Evolutionary conservation across 2,329 filamentous ascomycete genomes (phyloP).

Genomic region (Xylariaceae sp.): DNA sequence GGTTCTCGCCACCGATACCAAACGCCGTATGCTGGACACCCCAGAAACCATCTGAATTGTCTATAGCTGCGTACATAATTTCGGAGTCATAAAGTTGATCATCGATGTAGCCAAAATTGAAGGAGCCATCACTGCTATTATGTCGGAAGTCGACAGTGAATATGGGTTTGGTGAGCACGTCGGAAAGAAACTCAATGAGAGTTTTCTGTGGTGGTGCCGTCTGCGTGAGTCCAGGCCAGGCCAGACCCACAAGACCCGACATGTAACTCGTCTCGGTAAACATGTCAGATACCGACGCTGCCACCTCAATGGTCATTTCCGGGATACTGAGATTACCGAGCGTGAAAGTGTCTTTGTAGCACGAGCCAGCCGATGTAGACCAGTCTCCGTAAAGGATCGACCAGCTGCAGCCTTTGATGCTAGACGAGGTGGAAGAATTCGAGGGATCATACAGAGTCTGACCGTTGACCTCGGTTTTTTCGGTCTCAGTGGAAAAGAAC

Average conservation of each 20-base stretch:
- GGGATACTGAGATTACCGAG: conserved; percentile 41
- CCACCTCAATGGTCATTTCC: conserved; percentile 46
- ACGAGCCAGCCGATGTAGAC: conserved; percentile 37
- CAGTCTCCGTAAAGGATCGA: conserved; percentile 44
- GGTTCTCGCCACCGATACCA: conserved; percentile 29
- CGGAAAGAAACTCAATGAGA: conserved; percentile 41
- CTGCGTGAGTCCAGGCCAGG: conserved; percentile 41
- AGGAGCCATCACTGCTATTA: conserved; percentile 41
- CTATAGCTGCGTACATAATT: conserved; percentile 44
- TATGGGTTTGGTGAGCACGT: conserved; percentile 37
- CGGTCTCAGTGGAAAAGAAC: conserved; percentile 48
- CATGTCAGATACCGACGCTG: conserved; percentile 37
- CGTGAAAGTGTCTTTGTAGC: conserved; percentile 46
- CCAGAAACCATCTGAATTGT: conserved; percentile 47
- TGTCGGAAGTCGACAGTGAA: conserved; percentile 47
- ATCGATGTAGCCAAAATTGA: conserved; percentile 48
- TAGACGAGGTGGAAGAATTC: conserved; percentile 39
- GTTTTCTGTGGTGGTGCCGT: conserved; percentile 39
- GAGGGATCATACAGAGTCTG: conserved; percentile 39
- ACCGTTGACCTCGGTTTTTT: conserved; percentile 41
- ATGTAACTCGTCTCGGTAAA: conserved; percentile 40
- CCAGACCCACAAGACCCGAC: conserved; percentile 49
- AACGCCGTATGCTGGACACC: conserved; percentile 34
- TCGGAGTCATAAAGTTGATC: conserved; percentile 34
- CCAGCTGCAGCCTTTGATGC: conserved; percentile 43